phyloP scores from a whole-genome alignment of 1,139 yeast genomes.

The Zhuliangozyma blackwelliae region DNA sequence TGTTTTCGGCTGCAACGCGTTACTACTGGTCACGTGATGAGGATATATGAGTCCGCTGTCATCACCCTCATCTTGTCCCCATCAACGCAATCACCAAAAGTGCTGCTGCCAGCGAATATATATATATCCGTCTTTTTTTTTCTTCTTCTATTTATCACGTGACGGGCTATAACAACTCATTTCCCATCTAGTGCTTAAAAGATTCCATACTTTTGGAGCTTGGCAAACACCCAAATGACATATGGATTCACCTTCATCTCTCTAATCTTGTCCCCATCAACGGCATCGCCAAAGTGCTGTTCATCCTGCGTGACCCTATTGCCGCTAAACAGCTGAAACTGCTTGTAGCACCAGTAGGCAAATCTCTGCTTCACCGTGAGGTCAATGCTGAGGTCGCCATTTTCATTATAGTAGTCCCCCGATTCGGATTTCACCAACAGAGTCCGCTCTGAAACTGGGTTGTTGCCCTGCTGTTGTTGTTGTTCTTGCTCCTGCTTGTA shows the following conservation, averaged over 20 bases:
- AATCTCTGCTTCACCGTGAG: constrained; percentile 21
- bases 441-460: constrained; percentile 1
- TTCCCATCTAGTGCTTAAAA: constrained; percentile 16
- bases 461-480: constrained; percentile 4
- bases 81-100: no score
- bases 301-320: constrained; percentile 19
- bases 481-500: constrained; percentile 10
- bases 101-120: no score
- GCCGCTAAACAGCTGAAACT: constrained; percentile 13
- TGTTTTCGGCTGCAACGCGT: no score
- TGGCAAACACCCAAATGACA: constrained; percentile 21
- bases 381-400: constrained; percentile 14
- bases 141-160: no score
- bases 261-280: constrained; percentile 21
- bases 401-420: constrained; percentile 8
- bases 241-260: constrained; percentile 14
- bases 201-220: constrained; percentile 31
- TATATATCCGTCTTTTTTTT: no score
- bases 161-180: no score
- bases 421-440: constrained; percentile 3
- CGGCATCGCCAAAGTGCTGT: constrained; percentile 19
- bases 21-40: no score
- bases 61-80: no score
- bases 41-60: no score
- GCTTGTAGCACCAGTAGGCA: constrained; percentile 13